Conservation (phyloP, 257 asterid species). For the Jacaranda mimosifolia region DNA sequence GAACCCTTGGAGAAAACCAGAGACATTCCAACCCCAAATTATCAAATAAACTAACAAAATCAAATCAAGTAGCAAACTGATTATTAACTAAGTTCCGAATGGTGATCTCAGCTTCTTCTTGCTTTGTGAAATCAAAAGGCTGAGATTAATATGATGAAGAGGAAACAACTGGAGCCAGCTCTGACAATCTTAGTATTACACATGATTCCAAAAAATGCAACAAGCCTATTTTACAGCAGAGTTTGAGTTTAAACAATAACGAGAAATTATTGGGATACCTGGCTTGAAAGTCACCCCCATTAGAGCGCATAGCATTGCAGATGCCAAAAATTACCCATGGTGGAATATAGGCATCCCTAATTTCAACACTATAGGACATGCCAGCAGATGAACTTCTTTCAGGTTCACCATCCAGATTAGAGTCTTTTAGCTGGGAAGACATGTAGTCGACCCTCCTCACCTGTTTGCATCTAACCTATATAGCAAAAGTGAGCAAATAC, state of each 20-base stretch:
- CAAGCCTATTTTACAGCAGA: constrained; percentile 6
- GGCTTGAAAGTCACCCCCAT: constrained; percentile 74
- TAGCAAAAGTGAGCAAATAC: constrained; percentile 24
- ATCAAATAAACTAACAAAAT: background rate
- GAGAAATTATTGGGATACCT: constrained; percentile 59
- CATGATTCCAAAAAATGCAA: constrained; percentile 11
- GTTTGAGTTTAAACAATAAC: constrained; percentile 8
- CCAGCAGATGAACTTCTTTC: constrained; percentile 58
- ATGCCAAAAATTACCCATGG: constrained; percentile 86
- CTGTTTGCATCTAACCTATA: constrained; percentile 91
- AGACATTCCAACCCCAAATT: background rate
- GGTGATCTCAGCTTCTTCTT: constrained; percentile 1
- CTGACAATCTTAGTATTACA: background rate
- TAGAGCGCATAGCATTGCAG: constrained; percentile 69
- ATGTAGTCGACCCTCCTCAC: constrained; percentile 70
- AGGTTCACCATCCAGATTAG: constrained; percentile 47
- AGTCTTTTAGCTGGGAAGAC: constrained; percentile 53
- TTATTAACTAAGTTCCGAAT: background rate
- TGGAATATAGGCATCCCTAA: constrained; percentile 77
- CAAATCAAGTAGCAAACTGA: background rate
- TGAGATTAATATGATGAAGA: background rate
- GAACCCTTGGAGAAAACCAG: background rate
- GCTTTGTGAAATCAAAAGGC: background rate
- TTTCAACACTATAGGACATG: constrained; percentile 78
- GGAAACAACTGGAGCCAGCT: background rate